A percentile compares a stretch with the other conserved stretches of the same genome.
Evolutionary conservation across 2,329 filamentous ascomycete species (phyloP).

Genomic region (Botryosphaeria dothidea): DNA sequence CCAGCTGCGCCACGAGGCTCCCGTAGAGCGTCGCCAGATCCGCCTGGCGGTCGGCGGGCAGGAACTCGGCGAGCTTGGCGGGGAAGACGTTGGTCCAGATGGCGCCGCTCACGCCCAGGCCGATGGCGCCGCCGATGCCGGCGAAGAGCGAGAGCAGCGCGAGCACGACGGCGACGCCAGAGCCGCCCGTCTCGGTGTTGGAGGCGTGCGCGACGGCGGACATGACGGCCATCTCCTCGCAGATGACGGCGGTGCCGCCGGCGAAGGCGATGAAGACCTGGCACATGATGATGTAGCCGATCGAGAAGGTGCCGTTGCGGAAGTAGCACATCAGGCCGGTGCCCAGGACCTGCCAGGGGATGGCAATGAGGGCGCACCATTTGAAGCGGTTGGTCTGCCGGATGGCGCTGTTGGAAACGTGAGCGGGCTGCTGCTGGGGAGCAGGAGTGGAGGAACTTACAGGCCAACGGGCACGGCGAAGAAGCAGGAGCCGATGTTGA

Average conservation of each 20-base stretch:
- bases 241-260: constrained; percentile 30
- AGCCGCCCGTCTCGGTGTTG: not conserved
- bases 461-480: constrained; percentile 28
- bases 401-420: not conserved
- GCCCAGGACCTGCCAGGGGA: constrained; percentile 32
- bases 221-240: constrained; percentile 21
- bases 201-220: constrained; percentile 45
- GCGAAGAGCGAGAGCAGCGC: constrained; percentile 61
- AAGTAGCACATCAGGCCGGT: constrained; percentile 35
- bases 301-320: constrained; percentile 27
- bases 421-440: too few species aligned
- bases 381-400: constrained; percentile 24
- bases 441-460: not conserved
- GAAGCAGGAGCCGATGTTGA: constrained; percentile 30
- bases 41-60: constrained; percentile 34
- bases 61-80: constrained; percentile 42
- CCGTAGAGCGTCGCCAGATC: constrained; percentile 45
- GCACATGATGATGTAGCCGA: constrained; percentile 36
- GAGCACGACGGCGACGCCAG: constrained; percentile 61
- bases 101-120: constrained; percentile 56
- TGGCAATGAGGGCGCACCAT: constrained; percentile 19
- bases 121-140: constrained; percentile 49
- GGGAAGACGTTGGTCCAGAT: constrained; percentile 63
- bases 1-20: constrained; percentile 55
- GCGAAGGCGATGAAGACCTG: constrained; percentile 36